phyloP scores from a whole-genome alignment of 1,139 yeast species.

The Nakaseomyces nivariensis region DNA sequence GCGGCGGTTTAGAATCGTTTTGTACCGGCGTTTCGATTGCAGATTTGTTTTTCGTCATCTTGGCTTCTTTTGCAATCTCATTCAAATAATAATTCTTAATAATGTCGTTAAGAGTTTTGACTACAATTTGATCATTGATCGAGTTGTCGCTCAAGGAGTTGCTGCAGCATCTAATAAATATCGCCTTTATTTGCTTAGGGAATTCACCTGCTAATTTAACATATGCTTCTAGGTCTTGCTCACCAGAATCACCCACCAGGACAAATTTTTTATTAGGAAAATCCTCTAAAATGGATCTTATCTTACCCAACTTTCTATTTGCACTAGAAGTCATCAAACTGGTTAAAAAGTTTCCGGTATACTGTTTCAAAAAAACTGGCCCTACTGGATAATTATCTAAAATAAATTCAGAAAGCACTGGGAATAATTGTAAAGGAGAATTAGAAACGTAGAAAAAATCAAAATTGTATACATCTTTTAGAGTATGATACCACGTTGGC shows the following conservation, averaged over 20 bases:
- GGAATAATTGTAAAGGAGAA: constrained; percentile 84
- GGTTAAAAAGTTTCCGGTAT: constrained; percentile 65
- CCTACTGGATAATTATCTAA: constrained; percentile 51
- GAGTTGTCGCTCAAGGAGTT: constrained; percentile 51
- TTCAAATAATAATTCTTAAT: constrained; percentile 15
- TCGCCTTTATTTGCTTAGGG: constrained; percentile 59
- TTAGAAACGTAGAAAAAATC: constrained; percentile 87
- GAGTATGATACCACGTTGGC: constrained; percentile 52
- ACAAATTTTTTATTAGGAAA: constrained; percentile 72
- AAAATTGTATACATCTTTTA: constrained; percentile 36
- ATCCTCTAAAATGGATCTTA: constrained; percentile 57
- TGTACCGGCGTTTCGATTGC: neutral
- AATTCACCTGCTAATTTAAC: constrained; percentile 51
- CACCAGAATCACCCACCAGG: constrained; percentile 92
- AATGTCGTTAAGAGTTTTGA: constrained; percentile 26
- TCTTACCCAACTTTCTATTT: constrained; percentile 61
- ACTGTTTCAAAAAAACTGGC: constrained; percentile 79
- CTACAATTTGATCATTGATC: constrained; percentile 28
- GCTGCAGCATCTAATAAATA: constrained; percentile 74
- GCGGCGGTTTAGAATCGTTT: neutral
- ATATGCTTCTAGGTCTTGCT: constrained; percentile 88
- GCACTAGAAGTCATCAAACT: constrained; percentile 82
- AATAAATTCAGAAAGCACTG: constrained; percentile 50
- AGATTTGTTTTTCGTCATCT: neutral
- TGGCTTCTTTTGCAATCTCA: neutral